Conservation (phyloP, 768 basidiomycete genomes). For the Steccherinum ochraceum region DNA sequence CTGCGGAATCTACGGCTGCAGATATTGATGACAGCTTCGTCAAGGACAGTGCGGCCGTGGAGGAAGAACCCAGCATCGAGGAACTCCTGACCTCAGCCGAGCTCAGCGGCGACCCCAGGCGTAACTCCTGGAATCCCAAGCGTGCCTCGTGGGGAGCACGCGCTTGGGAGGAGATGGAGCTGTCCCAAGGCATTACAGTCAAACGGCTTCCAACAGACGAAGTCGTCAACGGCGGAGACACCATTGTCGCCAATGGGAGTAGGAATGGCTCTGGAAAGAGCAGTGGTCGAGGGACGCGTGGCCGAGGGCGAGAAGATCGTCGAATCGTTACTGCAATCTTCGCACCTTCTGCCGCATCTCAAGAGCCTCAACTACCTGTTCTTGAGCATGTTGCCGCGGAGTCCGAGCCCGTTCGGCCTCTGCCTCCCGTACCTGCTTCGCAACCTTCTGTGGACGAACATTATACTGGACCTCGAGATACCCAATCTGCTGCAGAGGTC, state of each 20-base stretch:
- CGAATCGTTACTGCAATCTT: constrained; percentile 27
- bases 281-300: constrained; percentile 8
- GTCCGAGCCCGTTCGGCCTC: not conserved
- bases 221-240: constrained; percentile 6
- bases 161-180: constrained; percentile 32
- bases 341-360: constrained; percentile 7
- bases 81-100: constrained; percentile 22
- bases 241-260: constrained; percentile 10
- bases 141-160: constrained; percentile 26
- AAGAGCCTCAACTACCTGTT: not conserved
- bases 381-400: no score
- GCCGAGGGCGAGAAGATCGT: constrained; percentile 20
- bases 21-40: not conserved
- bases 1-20: not conserved
- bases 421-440: no score
- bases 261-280: no score
- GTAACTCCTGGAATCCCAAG: not conserved
- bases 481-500: constrained; percentile 5
- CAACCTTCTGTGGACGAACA: no score
- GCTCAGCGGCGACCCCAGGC: not conserved
- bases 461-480: no score
- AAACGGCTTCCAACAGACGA: constrained; percentile 19
- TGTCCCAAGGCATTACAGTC: constrained; percentile 19
- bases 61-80: constrained; percentile 26
- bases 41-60: not conserved